phyloP scores from a whole-genome alignment of 495 filamentous ascomycete genomes.

The Penicillium bovifimosum region DNA sequence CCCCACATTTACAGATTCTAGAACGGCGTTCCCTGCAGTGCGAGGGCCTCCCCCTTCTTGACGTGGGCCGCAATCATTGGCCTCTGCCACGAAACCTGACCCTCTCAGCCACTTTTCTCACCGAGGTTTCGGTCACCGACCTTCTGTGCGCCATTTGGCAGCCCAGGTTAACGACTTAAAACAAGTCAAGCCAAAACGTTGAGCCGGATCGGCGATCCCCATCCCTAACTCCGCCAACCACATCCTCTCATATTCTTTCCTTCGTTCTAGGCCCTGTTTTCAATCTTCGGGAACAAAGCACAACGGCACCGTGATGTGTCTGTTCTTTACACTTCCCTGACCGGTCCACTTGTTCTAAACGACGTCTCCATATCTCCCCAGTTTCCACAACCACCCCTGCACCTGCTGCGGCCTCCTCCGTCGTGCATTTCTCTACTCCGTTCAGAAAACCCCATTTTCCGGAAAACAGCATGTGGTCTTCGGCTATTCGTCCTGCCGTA shows the following conservation, averaged over 20 bases:
- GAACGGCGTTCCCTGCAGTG: conserved; percentile 26
- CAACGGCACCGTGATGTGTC: conserved; percentile 15
- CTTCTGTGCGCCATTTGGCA: conserved; percentile 21
- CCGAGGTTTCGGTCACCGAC: conserved; percentile 29
- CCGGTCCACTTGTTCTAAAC: conserved; percentile 12
- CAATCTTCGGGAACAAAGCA: conserved; percentile 19
- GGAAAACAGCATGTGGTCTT: conserved; percentile 39
- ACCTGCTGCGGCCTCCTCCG: conserved; percentile 12
- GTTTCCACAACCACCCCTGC: conserved; percentile 14
- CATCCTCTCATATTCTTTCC: conserved; percentile 8
- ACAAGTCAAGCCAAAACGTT: conserved; percentile 27
- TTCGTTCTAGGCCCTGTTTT: conserved; percentile 35
- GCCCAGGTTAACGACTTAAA: conserved; percentile 5
- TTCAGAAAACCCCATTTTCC: conserved; percentile 3
- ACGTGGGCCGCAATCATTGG: conserved; percentile 44
- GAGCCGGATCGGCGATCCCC: conserved; percentile 27
- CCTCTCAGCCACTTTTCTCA: conserved; percentile 22
- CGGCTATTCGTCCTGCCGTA: conserved; percentile 35
- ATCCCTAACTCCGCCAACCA: conserved; percentile 25
- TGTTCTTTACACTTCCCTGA: conserved; percentile 17
- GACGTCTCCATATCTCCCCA: conserved; percentile 11
- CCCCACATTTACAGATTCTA: conserved; percentile 10
- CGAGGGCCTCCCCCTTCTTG: conserved; percentile 20
- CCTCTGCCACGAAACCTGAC: conserved; percentile 24
- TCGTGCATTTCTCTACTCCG: conserved; percentile 5